A percentile compares a stretch with the other conserved stretches of the same genome.
phyloP scores from a whole-genome alignment of 2,329 filamentous ascomycete species.

The Nemania serpens region DNA sequence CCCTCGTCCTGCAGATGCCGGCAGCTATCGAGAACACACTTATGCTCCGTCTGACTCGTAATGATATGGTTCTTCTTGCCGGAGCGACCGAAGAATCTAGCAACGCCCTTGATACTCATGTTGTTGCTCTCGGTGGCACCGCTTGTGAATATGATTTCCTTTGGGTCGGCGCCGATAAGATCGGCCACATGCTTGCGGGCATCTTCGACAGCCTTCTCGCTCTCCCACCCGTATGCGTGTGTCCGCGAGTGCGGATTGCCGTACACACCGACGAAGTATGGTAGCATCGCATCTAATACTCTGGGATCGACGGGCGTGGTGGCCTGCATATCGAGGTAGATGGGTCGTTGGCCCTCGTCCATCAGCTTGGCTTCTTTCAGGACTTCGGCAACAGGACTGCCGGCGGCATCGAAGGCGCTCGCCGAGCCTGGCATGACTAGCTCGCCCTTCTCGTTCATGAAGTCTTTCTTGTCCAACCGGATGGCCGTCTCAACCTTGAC shows the following conservation, averaged over 20 bases:
- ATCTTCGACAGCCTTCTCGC: constrained; percentile 88
- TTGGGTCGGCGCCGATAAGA: constrained; percentile 90
- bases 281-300: constrained; percentile 95
- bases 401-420: constrained; percentile 66
- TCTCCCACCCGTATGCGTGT: constrained; percentile 98
- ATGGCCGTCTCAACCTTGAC: constrained; percentile 83
- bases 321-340: constrained; percentile 98
- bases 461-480: constrained; percentile 83
- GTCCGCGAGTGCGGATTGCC: constrained; percentile 97
- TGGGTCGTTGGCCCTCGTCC: constrained; percentile 90
- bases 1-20: constrained; percentile 96
- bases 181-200: constrained; percentile 82
- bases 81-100: constrained; percentile 87
- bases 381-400: constrained; percentile 84
- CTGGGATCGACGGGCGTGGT: constrained; percentile 94
- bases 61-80: constrained; percentile 99
- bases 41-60: constrained; percentile 97
- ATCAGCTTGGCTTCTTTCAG: constrained; percentile 91
- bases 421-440: constrained; percentile 60
- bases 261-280: constrained; percentile 89
- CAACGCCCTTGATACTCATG: constrained; percentile 99
- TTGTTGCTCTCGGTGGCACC: constrained; percentile 99
- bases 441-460: constrained; percentile 58
- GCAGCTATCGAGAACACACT: constrained; percentile 97
- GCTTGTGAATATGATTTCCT: constrained; percentile 98